Conservation (phyloP, 176 grass and related monocot genomes). For the Luzula sylvatica region DNA sequence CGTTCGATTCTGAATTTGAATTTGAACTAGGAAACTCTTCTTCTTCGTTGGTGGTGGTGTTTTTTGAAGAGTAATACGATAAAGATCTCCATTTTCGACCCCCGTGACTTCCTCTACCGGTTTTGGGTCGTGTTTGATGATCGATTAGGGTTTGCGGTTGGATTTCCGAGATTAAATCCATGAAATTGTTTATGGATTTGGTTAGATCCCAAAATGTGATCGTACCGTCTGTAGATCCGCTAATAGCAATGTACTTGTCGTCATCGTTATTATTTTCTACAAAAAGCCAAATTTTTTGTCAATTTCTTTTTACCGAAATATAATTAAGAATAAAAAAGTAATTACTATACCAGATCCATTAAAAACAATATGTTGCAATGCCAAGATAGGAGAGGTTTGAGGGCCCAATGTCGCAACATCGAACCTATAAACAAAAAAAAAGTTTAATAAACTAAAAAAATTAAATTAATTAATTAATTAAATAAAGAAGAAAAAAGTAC, state of each 20-base stretch:
- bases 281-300: no score
- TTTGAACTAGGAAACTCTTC: not conserved
- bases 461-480: not conserved
- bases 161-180: constrained; percentile 51
- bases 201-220: constrained; percentile 91
- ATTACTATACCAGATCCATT: constrained; percentile 10
- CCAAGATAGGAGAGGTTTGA: constrained; percentile 56
- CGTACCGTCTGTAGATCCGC: constrained; percentile 81
- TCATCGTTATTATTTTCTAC: no score
- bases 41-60: not conserved
- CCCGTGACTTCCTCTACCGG: constrained; percentile 86
- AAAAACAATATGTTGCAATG: constrained; percentile 51
- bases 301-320: no score
- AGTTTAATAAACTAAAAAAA: constrained; percentile 13
- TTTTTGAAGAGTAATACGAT: constrained; percentile 29
- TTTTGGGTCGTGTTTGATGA: constrained; percentile 66
- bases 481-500: constrained; percentile 34
- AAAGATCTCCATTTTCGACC: constrained; percentile 64
- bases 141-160: constrained; percentile 54
- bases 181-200: constrained; percentile 46
- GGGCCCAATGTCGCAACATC: constrained; percentile 76
- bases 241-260: constrained; percentile 44
- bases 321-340: constrained; percentile 2
- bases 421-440: constrained; percentile 59
- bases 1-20: constrained; percentile 11